Conservation (phyloP, 2,329 filamentous ascomycete species). For the Curvularia eragrostidis region DNA sequence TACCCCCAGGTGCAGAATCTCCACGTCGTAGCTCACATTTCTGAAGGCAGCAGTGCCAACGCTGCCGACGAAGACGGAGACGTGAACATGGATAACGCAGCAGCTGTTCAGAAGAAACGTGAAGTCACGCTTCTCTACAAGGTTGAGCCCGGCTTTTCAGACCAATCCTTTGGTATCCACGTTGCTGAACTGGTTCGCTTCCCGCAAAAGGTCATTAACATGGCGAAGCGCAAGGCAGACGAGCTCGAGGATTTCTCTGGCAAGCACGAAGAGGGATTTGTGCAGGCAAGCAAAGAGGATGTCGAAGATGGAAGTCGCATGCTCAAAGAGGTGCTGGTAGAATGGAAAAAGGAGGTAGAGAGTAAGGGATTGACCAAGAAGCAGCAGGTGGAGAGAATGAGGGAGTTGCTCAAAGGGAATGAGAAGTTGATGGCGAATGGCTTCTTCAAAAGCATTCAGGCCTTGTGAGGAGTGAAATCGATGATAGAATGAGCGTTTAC, state of each 20-base stretch:
- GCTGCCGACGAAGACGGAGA: constrained; percentile 7
- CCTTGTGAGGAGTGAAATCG: constrained; percentile 41
- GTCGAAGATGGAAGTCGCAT: constrained; percentile 86
- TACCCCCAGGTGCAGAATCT: constrained; percentile 90
- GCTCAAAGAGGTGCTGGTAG: constrained; percentile 80
- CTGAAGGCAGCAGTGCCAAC: constrained; percentile 49
- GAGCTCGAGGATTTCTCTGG: constrained; percentile 94
- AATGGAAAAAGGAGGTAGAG: constrained; percentile 82
- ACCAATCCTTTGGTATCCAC: constrained; percentile 98
- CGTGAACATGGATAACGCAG: constrained; percentile 51
- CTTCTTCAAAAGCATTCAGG: constrained; percentile 69
- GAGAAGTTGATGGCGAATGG: constrained; percentile 66
- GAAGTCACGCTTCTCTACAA: constrained; percentile 97
- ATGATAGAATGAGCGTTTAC: not conserved
- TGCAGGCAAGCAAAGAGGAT: constrained; percentile 71
- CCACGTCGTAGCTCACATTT: constrained; percentile 94
- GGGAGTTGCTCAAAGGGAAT: constrained; percentile 78
- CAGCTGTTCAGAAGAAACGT: constrained; percentile 52
- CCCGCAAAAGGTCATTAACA: constrained; percentile 94
- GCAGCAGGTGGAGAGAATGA: constrained; percentile 79
- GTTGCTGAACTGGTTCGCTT: constrained; percentile 97
- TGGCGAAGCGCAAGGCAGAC: constrained; percentile 99
- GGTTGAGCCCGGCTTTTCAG: constrained; percentile 92
- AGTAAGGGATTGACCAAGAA: constrained; percentile 61
- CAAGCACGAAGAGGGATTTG: constrained; percentile 67